Base-by-base conservation (phyloP, 225 moss, liverwort and hornwort genomes). In the Physcomitrium patens region DNA sequence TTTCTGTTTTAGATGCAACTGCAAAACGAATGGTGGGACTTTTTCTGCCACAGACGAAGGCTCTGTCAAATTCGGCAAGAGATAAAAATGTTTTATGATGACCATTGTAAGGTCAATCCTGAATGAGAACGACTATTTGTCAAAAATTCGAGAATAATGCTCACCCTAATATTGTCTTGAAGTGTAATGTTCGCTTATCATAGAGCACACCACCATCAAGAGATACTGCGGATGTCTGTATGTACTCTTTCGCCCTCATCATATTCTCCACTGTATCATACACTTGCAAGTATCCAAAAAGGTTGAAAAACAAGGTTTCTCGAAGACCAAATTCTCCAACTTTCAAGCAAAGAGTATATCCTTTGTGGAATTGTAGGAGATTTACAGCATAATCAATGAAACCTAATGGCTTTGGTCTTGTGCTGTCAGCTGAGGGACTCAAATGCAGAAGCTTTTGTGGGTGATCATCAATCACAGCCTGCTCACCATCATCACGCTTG, bases 321-420 rank as follows among this genome's bases (percentile, higher is more conserved):
- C 78, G 64, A 7, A 78, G 18, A 1, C 71, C 70, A 11, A 15
- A 8, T 1, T 24, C 37, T 3, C 19, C 46, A 16, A 41, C 12
- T 45, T 45, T 49, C 42, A 37, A 24, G 6, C 14, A 5, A n/a
- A 70, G 10, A 13, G 49, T 23, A 10, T 59, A 46, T 8, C 42
- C 17, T n/a, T 60, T 20, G 13, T 65, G 37, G 3, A 77, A 23
- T 3, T 66, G 71, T 15, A 78, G 12, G 1, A 78, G 20, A 19
- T 78, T 78, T 17, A 78, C 78, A 27, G 71, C 78, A 58, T 78
- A 78, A 9, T 71, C 78, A 1, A 78, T n/a, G 19, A 78, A 78
- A 7, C 78, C 78, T 31, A 48, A 42, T 31, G 78, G 72, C 14
- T 16, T 10, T 26, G 63, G 65, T 10, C 16, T 10, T 22, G 1